These are phyloP conservation scores for Spongospora subterranea DNA, from an alignment of 208 protist species.

Conservation along the genomic window DNA sequence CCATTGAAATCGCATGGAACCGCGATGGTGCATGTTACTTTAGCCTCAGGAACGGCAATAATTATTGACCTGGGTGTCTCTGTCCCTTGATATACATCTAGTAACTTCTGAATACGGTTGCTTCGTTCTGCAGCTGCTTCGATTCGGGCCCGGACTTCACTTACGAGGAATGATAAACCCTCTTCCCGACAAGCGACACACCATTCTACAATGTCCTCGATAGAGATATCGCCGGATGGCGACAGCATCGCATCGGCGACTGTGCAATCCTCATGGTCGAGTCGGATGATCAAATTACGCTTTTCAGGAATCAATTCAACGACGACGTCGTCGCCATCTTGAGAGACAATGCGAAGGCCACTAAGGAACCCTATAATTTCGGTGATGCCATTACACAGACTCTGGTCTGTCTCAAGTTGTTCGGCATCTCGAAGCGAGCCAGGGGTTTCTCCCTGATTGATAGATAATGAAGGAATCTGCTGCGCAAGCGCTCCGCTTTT, in stretches of 20 bases:
- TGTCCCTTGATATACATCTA: no score
- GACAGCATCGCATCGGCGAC: neutral
- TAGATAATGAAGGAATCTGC: neutral
- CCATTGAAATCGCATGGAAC: no score
- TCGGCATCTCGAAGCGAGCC: neutral
- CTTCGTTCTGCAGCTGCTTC: no score
- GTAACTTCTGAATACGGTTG: no score
- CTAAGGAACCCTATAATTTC: neutral
- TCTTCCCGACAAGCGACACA: neutral
- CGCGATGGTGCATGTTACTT: no score
- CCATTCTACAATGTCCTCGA: neutral
- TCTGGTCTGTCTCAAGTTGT: no score
- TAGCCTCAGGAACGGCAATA: no score
- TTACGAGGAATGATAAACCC: neutral
- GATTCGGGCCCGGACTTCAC: neutral
- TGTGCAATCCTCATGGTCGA: neutral
- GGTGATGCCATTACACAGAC: neutral
- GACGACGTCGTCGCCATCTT: neutral
- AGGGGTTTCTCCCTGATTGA: neutral
- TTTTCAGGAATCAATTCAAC: neutral
- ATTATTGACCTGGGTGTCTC: no score
- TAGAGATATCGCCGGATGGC: neutral
- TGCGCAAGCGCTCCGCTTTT: neutral
- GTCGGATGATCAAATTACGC: neutral
- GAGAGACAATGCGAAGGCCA: neutral